phyloP scores from a whole-genome alignment of 164 flowering plant species.

The Sedum album region DNA sequence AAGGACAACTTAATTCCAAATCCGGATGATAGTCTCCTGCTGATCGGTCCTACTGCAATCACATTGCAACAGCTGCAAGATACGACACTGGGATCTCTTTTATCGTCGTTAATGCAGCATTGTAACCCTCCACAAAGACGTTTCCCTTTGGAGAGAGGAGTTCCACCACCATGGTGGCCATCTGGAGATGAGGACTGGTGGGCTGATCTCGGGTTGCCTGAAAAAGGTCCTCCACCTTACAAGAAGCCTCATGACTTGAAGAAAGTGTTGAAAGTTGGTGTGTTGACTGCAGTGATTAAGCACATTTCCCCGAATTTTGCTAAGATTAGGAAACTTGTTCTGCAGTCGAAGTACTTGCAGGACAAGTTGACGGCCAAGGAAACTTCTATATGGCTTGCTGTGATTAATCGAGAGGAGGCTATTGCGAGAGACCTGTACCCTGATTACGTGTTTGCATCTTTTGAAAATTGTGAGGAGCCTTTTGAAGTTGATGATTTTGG shows the following conservation, averaged over 20 bases:
- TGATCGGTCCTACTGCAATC: conserved; percentile 13
- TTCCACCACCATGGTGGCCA: conserved; percentile 44
- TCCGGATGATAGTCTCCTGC: background rate
- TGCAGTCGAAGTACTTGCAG: conserved; percentile 31
- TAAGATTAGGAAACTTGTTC: conserved; percentile 15
- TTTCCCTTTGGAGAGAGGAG: conserved; percentile 26
- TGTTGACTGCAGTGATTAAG: conserved; percentile 32
- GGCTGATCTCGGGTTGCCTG: conserved; percentile 19
- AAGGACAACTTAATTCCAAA: conserved; percentile 1
- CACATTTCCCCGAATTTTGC: conserved; percentile 26
- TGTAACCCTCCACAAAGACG: conserved; percentile 33
- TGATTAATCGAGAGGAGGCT: conserved; percentile 28
- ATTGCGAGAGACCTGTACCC: conserved; percentile 14
- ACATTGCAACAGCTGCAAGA: conserved; percentile 30
- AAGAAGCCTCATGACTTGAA: conserved; percentile 35
- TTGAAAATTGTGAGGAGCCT: background rate
- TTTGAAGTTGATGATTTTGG: background rate
- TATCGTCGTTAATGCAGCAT: conserved; percentile 36
- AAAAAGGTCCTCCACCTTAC: conserved; percentile 29
- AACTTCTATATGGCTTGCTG: conserved; percentile 24
- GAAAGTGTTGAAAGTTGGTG: conserved; percentile 31
- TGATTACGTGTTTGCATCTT: background rate
- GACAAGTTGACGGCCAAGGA: conserved; percentile 38
- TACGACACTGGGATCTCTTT: conserved; percentile 34
- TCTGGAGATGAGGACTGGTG: conserved; percentile 29